Conservation (phyloP, 2,329 filamentous ascomycete species). For the Aspergillus cejpii region DNA sequence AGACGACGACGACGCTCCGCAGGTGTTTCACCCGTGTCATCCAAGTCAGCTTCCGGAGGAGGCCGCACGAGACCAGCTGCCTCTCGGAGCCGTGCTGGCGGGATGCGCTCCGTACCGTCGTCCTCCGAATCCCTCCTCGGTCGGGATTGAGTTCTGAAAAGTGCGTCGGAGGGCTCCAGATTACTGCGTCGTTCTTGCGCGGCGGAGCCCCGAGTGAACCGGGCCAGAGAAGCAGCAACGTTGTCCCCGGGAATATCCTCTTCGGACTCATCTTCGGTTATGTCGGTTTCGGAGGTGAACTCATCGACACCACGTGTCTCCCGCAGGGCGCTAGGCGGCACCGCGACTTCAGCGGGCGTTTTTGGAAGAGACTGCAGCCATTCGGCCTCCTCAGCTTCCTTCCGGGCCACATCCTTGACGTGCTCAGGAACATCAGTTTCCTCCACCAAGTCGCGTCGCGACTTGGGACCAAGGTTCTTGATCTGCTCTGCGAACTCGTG, state of each 20-base stretch:
- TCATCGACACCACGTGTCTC: conserved; percentile 16
- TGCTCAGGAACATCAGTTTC: conserved; percentile 37
- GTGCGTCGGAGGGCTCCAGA: conserved; percentile 24
- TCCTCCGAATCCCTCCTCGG: conserved; percentile 37
- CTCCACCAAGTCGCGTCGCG: conserved; percentile 44
- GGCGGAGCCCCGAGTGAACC: conserved; percentile 31
- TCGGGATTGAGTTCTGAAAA: conserved; percentile 15
- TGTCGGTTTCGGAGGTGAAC: conserved; percentile 22
- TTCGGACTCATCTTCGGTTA: conserved; percentile 22
- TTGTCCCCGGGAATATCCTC: conserved; percentile 28
- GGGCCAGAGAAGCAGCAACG: conserved; percentile 34
- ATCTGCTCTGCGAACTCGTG: conserved; percentile 59
- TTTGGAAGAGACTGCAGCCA: conserved; percentile 20
- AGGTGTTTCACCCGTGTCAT: conserved; percentile 40
- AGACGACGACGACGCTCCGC: conserved; percentile 44
- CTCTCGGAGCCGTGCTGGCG: conserved; percentile 32
- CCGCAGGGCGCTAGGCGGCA: neutral
- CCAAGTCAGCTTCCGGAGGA: conserved; percentile 22
- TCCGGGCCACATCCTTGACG: conserved; percentile 35
- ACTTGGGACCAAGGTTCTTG: conserved; percentile 53
- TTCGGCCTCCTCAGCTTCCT: conserved; percentile 28
- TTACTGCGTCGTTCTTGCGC: conserved; percentile 37
- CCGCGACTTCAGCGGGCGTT: conserved; percentile 8
- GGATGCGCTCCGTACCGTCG: conserved; percentile 40
- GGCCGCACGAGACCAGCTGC: conserved; percentile 26